phyloP scores from a whole-genome alignment of 208 protist genomes.

The Phytomonas sp. region DNA sequence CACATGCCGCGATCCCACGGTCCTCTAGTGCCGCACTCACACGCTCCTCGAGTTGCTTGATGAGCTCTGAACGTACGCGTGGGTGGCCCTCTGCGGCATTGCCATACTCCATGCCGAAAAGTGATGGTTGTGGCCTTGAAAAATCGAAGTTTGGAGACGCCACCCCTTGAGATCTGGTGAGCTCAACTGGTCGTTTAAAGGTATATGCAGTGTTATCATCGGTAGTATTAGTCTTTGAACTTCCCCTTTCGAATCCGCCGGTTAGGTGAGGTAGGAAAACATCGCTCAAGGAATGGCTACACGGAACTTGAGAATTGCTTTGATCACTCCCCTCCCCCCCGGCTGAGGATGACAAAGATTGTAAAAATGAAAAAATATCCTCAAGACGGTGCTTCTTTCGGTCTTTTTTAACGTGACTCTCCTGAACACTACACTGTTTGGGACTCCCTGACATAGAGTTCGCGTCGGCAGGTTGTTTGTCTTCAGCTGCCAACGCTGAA shows the following conservation, averaged over 20 bases:
- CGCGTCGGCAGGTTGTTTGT: constrained; percentile 3
- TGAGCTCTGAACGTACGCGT: constrained; percentile 12
- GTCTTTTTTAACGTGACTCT: constrained; percentile 4
- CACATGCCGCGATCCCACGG: constrained; percentile 62
- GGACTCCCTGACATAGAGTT: too few species aligned
- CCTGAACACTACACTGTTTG: not conserved
- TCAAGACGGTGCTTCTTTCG: too few species aligned
- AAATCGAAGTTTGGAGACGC: not conserved
- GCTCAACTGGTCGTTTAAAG: too few species aligned
- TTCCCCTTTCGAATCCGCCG: too few species aligned
- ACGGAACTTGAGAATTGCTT: too few species aligned
- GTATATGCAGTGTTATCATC: too few species aligned
- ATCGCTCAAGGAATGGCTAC: too few species aligned
- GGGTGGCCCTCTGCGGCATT: constrained; percentile 8
- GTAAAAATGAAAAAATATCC: too few species aligned
- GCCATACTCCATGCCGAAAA: not conserved
- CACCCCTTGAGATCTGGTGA: not conserved
- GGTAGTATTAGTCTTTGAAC: too few species aligned
- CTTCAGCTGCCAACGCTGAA: constrained; percentile 19
- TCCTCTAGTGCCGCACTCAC: constrained; percentile 75
- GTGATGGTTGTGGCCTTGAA: not conserved
- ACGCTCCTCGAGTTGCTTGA: constrained; percentile 52
- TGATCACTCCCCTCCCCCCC: too few species aligned
- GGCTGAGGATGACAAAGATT: constrained; percentile 1
- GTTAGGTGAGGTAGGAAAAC: too few species aligned